A percentile compares a stretch with the other conserved stretches of the same genome.
phyloP scores from a whole-genome alignment of 2,329 filamentous ascomycete genomes.

The Cladobotryum protrusum region DNA sequence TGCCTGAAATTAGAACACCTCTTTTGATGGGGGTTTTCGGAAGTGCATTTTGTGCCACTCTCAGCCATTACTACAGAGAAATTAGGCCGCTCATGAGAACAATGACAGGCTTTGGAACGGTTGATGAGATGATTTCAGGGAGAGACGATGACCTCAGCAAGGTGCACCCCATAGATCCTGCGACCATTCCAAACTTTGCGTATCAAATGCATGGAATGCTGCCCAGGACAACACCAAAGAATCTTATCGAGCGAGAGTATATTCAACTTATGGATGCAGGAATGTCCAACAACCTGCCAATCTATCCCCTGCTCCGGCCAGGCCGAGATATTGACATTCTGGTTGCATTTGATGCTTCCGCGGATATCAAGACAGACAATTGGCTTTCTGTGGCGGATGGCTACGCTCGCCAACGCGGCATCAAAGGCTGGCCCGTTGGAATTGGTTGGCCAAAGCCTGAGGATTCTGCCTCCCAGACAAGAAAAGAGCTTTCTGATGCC shows the following conservation, averaged over 20 bases:
- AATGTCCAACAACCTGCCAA: conserved; percentile 97
- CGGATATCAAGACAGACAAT: conserved; percentile 88
- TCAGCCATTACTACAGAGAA: conserved; percentile 95
- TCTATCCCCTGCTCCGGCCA: conserved; percentile 86
- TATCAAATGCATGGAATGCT: conserved; percentile 73
- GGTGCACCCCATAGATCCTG: conserved; percentile 91
- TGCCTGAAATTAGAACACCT: conserved; percentile 80
- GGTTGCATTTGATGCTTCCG: conserved; percentile 89
- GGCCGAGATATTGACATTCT: conserved; percentile 85
- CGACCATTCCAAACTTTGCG: conserved; percentile 82
- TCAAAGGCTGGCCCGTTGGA: conserved; percentile 92
- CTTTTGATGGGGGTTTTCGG: conserved; percentile 92
- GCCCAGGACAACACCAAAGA: conserved; percentile 70
- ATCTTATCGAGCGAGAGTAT: conserved; percentile 63
- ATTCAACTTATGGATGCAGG: conserved; percentile 91
- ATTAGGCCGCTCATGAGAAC: conserved; percentile 74
- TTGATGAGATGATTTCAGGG: conserved; percentile 78
- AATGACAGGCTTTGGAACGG: conserved; percentile 64
- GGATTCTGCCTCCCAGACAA: conserved; percentile 53
- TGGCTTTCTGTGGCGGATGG: conserved; percentile 94
- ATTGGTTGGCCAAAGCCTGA: conserved; percentile 78
- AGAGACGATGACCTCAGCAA: conserved; percentile 80
- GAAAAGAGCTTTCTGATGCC: conserved; percentile 59
- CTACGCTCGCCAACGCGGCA: conserved; percentile 80
- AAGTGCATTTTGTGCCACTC: conserved; percentile 89